A percentile compares a stretch with the other conserved stretches of the same genome.
Evolutionary conservation across 2,329 filamentous ascomycete genomes (phyloP).

Genomic region (Dothideomycetes sp.): DNA sequence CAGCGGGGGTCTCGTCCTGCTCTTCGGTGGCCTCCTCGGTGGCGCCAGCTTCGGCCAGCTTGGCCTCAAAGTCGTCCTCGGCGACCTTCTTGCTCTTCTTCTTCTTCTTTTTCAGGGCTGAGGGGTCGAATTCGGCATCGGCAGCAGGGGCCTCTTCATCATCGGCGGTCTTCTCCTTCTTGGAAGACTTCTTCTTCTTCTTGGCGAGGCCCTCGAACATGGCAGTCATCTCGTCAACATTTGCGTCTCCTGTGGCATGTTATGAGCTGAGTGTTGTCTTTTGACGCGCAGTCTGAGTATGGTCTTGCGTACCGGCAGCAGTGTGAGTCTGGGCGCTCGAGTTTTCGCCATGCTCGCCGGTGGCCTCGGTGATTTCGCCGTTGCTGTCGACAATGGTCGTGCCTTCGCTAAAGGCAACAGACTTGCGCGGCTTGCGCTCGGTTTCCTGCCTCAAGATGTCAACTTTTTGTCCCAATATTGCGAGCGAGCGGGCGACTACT

Average conservation of each 20-base stretch:
- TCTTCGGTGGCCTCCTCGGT: constrained; percentile 41
- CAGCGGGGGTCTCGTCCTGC: constrained; percentile 38
- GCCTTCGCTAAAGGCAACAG: constrained; percentile 85
- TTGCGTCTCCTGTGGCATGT: constrained; percentile 39
- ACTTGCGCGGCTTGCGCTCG: constrained; percentile 77
- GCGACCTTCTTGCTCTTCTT: constrained; percentile 57
- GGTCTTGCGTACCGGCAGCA: constrained; percentile 14
- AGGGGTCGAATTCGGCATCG: constrained; percentile 55
- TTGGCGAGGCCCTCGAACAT: constrained; percentile 63
- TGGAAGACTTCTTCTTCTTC: constrained; percentile 57
- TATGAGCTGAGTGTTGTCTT: constrained; percentile 26
- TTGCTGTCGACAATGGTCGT: constrained; percentile 81
- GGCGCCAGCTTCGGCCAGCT: constrained; percentile 53
- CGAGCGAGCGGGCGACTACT: constrained; percentile 14
- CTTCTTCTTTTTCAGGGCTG: constrained; percentile 77
- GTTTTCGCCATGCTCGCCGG: constrained; percentile 61
- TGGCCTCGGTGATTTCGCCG: constrained; percentile 70
- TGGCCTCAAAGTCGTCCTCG: constrained; percentile 58
- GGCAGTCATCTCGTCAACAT: constrained; percentile 30
- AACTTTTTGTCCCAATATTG: not conserved
- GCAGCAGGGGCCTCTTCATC: constrained; percentile 40
- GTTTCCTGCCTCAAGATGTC: constrained; percentile 28
- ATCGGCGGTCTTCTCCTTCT: constrained; percentile 37
- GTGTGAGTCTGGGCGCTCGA: constrained; percentile 74
- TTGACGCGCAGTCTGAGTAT: constrained; percentile 5